Percentiles rank a stretch among this genome's conserved stretches.
Conservation (phyloP, 2,329 filamentous ascomycete genomes). For the Teratosphaeria pseudoeucalypti region DNA sequence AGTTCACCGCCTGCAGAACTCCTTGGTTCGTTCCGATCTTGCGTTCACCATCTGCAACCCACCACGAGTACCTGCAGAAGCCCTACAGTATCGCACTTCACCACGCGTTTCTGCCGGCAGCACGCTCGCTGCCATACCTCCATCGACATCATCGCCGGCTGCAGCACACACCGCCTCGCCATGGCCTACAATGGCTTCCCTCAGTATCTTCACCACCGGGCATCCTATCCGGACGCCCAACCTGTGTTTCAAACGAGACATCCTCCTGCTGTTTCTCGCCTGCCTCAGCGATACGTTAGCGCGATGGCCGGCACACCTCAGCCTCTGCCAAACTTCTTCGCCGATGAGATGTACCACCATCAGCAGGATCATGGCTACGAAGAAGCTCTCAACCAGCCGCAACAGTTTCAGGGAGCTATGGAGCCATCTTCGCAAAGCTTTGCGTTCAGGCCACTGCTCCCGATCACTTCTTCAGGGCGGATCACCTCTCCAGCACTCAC, state of each 20-base stretch:
- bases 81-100: background rate
- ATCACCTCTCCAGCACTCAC: background rate
- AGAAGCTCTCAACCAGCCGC: background rate
- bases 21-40: background rate
- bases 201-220: background rate
- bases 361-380: background rate
- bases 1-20: background rate
- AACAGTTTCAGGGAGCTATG: background rate
- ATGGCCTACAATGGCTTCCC: conserved; percentile 1
- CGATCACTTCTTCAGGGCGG: background rate
- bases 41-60: background rate
- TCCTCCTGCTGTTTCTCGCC: background rate
- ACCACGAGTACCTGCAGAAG: background rate
- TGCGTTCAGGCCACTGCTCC: background rate
- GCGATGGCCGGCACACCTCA: background rate
- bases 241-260: background rate
- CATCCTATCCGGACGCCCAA: background rate
- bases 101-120: background rate
- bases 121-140: background rate
- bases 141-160: background rate
- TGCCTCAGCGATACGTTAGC: background rate
- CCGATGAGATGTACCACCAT: background rate
- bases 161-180: background rate
- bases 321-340: background rate
- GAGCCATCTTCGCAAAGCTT: background rate